Percentiles rank a stretch among this genome's conserved stretches.
Conservation (phyloP, 345 rosid genomes). For the Psidium guajava region DNA sequence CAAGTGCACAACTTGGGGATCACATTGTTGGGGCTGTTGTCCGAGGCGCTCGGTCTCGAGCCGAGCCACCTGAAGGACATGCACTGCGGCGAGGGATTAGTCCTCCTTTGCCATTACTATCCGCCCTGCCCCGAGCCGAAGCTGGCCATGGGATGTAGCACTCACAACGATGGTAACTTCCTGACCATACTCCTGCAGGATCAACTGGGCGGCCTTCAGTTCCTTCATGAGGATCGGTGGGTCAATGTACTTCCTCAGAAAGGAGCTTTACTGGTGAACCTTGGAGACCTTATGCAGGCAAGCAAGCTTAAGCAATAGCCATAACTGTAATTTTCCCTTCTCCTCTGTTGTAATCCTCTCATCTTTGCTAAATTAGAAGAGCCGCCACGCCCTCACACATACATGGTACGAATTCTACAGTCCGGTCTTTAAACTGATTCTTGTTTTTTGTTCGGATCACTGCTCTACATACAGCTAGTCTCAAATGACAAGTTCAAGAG, state of each 20-base stretch:
- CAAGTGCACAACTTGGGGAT: neutral
- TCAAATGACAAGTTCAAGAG: neutral
- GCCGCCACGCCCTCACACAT: neutral
- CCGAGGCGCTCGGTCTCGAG: conserved; percentile 12
- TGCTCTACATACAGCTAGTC: neutral
- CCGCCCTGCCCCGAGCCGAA: conserved; percentile 7
- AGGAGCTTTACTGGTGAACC: neutral
- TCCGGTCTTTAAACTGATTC: neutral
- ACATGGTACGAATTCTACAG: neutral
- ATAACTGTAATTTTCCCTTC: neutral
- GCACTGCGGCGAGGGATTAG: neutral
- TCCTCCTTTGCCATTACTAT: conserved; percentile 1
- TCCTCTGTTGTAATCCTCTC: neutral
- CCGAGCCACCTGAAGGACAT: conserved; percentile 5
- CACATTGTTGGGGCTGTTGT: neutral
- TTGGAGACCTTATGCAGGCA: conserved; percentile 1
- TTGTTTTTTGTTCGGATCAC: neutral
- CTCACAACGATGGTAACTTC: conserved; percentile 2
- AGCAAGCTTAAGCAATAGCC: neutral
- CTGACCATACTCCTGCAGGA: conserved; percentile 6
- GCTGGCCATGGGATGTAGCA: neutral
- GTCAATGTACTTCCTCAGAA: neutral
- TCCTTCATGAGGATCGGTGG: conserved; percentile 1
- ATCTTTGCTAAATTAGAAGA: neutral
- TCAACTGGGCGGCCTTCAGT: conserved; percentile 8